Evolutionary conservation across 169 alveolate species (phyloP).

Genomic region (Condylostoma magnum): DNA sequence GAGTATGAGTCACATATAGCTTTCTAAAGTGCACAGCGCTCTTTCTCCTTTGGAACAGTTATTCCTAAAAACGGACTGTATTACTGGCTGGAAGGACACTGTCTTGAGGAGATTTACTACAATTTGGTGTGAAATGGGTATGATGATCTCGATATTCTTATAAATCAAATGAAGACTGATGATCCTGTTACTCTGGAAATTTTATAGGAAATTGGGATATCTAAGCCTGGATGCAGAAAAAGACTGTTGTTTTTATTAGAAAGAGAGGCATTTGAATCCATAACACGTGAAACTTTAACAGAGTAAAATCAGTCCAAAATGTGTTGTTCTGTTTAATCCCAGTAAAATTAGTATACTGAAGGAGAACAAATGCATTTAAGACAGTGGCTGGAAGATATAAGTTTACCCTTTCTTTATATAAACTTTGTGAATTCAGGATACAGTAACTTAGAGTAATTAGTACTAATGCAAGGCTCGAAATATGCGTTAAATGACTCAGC

Average conservation of each 20-base stretch:
- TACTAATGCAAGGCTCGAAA: neutral
- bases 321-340: too few species aligned
- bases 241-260: neutral
- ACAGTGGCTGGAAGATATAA: neutral
- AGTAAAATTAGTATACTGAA: too few species aligned
- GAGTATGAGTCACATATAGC: neutral
- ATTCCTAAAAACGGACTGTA: neutral
- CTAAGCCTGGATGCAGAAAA: neutral
- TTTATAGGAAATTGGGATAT: neutral
- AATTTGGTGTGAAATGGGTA: neutral
- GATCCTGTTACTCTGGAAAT: slow-evolving; percentile 3
- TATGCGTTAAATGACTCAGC: neutral
- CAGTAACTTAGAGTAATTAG: neutral
- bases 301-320: too few species aligned
- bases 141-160: neutral
- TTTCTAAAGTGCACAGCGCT: neutral
- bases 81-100: neutral
- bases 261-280: too few species aligned
- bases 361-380: too few species aligned
- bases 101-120: neutral
- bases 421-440: neutral
- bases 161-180: neutral
- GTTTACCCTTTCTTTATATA: neutral
- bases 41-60: neutral
- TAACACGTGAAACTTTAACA: too few species aligned